Conservation (phyloP, 345 rosid genomes). For the Pseudoturritis turrita region DNA sequence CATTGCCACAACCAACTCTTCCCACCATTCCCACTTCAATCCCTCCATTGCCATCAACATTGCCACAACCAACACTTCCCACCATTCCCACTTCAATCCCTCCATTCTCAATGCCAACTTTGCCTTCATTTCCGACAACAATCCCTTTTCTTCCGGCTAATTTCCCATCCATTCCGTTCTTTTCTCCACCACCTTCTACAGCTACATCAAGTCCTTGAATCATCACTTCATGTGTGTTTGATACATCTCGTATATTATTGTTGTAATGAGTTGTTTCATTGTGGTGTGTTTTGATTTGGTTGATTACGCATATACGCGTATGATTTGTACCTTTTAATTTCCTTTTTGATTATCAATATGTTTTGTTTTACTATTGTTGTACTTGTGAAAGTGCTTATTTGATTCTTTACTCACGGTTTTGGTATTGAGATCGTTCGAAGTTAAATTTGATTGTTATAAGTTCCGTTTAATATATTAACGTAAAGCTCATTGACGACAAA, state of each 20-base stretch:
- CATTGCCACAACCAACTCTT: conserved; percentile 7
- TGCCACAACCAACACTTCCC: background rate
- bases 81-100: background rate
- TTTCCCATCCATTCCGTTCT: conserved; percentile 12
- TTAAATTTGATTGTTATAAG: no score
- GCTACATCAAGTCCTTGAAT: conserved; percentile 9
- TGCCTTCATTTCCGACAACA: background rate
- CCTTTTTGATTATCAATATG: background rate
- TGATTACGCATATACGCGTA: background rate
- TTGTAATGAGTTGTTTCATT: background rate
- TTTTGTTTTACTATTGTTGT: background rate
- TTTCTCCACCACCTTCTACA: conserved; percentile 13
- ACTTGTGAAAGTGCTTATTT: background rate
- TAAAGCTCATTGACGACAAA: no score
- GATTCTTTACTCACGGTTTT: no score
- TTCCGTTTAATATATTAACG: no score
- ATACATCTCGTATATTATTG: background rate
- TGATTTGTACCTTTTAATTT: background rate
- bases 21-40: background rate
- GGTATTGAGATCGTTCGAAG: no score
- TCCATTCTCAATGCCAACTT: conserved; percentile 14
- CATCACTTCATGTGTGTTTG: background rate
- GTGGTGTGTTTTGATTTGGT: background rate
- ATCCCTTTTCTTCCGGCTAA: conserved; percentile 11
- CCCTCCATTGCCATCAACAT: no score